A percentile compares a stretch with the other conserved stretches of the same genome.
Conservation (phyloP, 192 early-diverging fungal genomes). For the Backusella psychrophila region DNA sequence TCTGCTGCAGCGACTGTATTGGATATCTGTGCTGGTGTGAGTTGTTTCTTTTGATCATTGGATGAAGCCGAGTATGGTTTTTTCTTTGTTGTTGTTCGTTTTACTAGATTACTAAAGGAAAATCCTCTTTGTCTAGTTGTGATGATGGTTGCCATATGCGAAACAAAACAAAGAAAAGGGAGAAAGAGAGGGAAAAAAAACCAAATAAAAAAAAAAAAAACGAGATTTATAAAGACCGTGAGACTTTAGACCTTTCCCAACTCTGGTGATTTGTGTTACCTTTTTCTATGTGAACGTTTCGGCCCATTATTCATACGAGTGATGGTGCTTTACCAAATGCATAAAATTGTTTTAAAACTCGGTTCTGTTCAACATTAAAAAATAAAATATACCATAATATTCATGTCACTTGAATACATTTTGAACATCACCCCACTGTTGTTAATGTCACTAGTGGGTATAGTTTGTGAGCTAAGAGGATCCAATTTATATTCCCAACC, state of each 20-base stretch:
- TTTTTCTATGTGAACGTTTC: neutral
- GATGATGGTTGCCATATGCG: neutral
- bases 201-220: too few species aligned
- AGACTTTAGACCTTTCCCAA: neutral
- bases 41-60: slow-evolving; percentile 19
- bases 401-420: too few species aligned
- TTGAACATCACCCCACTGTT: too few species aligned
- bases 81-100: slow-evolving; percentile 19
- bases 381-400: neutral
- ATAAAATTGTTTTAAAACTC: neutral
- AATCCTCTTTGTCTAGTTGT: slow-evolving; percentile 14
- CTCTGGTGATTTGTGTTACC: neutral
- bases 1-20: slow-evolving; percentile 18
- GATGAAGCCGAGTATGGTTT: slow-evolving; percentile 31
- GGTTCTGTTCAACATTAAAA: neutral
- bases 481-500: too few species aligned
- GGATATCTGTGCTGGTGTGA: slow-evolving; percentile 24
- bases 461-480: too few species aligned
- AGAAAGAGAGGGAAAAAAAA: neutral
- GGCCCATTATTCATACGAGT: neutral
- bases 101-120: slow-evolving; percentile 12
- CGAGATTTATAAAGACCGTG: neutral
- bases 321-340: neutral
- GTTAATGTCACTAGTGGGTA: too few species aligned
- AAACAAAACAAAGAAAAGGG: neutral